Evolutionary conservation across 371 early-diverging fungal genomes (phyloP), one percentile per base, ranked within the genome.

Genomic region (Mortierella sp.): DNA sequence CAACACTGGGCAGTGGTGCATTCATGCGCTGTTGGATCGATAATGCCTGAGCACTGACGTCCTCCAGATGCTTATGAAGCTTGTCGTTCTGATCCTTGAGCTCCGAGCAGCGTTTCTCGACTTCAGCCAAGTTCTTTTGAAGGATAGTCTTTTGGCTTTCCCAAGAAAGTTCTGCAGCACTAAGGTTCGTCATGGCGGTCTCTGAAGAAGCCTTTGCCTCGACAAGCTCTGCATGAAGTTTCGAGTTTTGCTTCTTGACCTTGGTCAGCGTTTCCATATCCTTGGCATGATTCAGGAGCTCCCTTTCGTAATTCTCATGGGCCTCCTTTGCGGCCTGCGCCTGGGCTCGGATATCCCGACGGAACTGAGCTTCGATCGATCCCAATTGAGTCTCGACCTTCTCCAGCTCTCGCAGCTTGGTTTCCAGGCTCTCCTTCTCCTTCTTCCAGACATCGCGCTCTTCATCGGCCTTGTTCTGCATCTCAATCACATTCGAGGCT

Each of bases 21-120:
- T 69, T 72, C 57, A 62, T 30, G 26, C 73, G 80, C 30, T 77
- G 74, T 67, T 48, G 83, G 71, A 70, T 83, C 58, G 58, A 64
- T 68, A 62, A 60, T n/a, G 73, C 85, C 57, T 83, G 83, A 19
- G 83, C 83, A 37, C 86, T 86, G 28, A 91, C 81, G 30, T 87
- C 81, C 68, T 93, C 92, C 68, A 93, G 85, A 62, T 93, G 91
- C 30, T 87, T 80, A 63, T 91, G 87, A 14, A 92, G 80, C 58
- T 90, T 82, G 46, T 87, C 82, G 82, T 93, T 93, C 70, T 93
- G 93, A 7, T 83, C 82, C 48, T 72, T 75, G 57, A 91, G 74
- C 58, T 89, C 91, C 0, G 74, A 57, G 19, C 84, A 81, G 57
- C 87, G 85, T 57, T 81, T 80, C 66, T 83, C 73, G 15, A 83